Evolutionary conservation across 1,284 basidiomycete genomes (phyloP), one percentile per base, ranked within the genome.

Genomic region (Apiotrichum gracile): DNA sequence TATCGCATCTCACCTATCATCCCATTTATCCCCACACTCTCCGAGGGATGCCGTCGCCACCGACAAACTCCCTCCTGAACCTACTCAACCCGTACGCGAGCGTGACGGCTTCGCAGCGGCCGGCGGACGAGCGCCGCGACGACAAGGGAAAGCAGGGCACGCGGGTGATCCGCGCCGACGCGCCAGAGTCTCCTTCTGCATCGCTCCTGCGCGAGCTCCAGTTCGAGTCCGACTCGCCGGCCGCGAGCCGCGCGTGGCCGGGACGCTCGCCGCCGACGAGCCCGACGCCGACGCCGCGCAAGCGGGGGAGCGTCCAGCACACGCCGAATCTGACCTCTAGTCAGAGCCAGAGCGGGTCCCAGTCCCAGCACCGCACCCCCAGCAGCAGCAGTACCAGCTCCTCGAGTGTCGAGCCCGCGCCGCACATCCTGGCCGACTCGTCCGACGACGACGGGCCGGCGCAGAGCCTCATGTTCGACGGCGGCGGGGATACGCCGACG

Each of bases 21-120:
- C n/a, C n/a, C n/a, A n/a, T n/a, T n/a, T n/a, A n/a, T n/a, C n/a
- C n/a, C n/a, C n/a, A n/a, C n/a, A n/a, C n/a, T n/a, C n/a, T n/a
- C n/a, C n/a, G n/a, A 34, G 47, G 22, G 16, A 59, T 59, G 58
- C 49, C 58, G 12, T 56, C 54, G 10, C 54, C 54, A 25, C 54
- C 58, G 7, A 39, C 21, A 25, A 65, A 63, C 49, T 67, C 76
- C 14, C 87, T 91, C 64, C 83, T 91, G 61, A 84, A 84, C 72
- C 82, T 87, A 78, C 78, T 91, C 37, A 91, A 90, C 66, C 87
- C 88, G 33, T 88, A 81, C 81, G 81, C 61, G 78, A 84, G 67
- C 72, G 78, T 55, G 81, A 85, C 69, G 80, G 84, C 63, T 83
- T 87, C 37, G 13, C 43, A 43, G 19, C 22, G 29, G n/a, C 22